A percentile compares a stretch with the other conserved stretches of the same genome.
These are phyloP conservation scores for Sungouiozyma ichnusensis DNA, from an alignment of 805 yeast species.

Conservation along the genomic window DNA sequence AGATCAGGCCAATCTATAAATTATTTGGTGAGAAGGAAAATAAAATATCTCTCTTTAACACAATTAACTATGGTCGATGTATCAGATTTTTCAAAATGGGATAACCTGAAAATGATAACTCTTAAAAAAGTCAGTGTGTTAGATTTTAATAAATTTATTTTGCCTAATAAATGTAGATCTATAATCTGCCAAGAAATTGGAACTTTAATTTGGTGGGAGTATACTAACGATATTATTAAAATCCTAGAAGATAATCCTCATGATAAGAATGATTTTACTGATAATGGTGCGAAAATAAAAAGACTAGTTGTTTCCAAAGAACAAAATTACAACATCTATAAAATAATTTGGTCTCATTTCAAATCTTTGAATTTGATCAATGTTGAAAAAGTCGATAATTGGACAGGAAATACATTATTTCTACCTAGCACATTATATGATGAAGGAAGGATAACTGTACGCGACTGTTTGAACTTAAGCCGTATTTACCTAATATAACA, in stretches of 20 bases:
- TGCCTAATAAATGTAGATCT: slow-evolving; percentile 17
- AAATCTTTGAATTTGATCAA: slow-evolving; percentile 9
- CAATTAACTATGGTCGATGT: slow-evolving; percentile 10
- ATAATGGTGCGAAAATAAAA: too few relatives aligned
- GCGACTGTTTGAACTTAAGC: neutral
- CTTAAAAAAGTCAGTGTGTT: slow-evolving; percentile 10
- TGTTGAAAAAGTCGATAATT: slow-evolving; percentile 7
- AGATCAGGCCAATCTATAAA: slow-evolving; percentile 22
- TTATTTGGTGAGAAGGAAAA: slow-evolving; percentile 15
- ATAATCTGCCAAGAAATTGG: slow-evolving; percentile 10
- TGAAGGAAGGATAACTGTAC: slow-evolving; percentile 10
- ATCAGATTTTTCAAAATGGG: slow-evolving; percentile 25
- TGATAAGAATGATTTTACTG: too few relatives aligned
- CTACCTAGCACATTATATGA: slow-evolving; percentile 13
- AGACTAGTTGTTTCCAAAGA: neutral
- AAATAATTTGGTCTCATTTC: slow-evolving; percentile 8
- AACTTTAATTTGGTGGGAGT: slow-evolving; percentile 21
- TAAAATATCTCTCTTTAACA: slow-evolving; percentile 9
- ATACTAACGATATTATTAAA: neutral
- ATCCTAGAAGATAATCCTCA: neutral
- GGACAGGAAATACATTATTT: slow-evolving; percentile 6
- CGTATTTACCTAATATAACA: slow-evolving; percentile 1
- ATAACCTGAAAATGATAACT: slow-evolving; percentile 13
- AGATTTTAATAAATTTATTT: slow-evolving; percentile 17
- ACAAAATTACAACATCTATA: slow-evolving; percentile 3